phyloP scores from a whole-genome alignment of 2,329 filamentous ascomycete species.

The Stemphylium beticola region DNA sequence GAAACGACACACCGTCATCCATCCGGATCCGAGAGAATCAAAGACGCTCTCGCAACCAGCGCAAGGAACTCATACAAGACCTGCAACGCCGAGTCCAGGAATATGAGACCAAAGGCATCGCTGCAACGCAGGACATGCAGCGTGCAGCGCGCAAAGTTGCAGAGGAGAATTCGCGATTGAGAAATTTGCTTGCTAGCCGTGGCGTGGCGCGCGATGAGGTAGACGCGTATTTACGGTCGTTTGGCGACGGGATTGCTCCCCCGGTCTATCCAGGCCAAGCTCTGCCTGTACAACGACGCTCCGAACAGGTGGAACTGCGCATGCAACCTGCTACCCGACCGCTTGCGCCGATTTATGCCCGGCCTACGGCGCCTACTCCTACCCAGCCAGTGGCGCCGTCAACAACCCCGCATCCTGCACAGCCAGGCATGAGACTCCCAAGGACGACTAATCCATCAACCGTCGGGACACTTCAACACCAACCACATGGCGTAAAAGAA shows the following conservation, averaged over 20 bases:
- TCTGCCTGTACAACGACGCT: neutral
- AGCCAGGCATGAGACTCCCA: neutral
- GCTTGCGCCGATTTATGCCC: neutral
- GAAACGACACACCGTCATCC: conserved; percentile 39
- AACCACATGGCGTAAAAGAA: neutral
- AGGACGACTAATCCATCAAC: neutral
- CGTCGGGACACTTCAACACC: neutral
- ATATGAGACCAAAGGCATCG: conserved; percentile 68
- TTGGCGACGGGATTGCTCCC: conserved; percentile 7
- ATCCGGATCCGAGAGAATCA: conserved; percentile 75
- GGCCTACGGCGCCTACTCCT: neutral
- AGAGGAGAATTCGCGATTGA: conserved; percentile 69
- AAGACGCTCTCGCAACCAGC: conserved; percentile 71
- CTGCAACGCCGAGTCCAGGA: conserved; percentile 67
- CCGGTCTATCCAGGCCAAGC: neutral
- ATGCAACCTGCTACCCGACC: neutral
- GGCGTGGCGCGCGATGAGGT: conserved; percentile 31
- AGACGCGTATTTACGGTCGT: conserved; percentile 25
- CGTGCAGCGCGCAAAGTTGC: conserved; percentile 69
- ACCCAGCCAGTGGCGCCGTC: neutral
- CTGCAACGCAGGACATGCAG: conserved; percentile 72
- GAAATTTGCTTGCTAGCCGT: conserved; percentile 58
- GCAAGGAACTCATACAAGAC: conserved; percentile 72
- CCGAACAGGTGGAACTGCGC: neutral
- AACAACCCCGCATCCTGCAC: neutral